Percentiles rank a stretch among this genome's conserved stretches.
phyloP scores from a whole-genome alignment of 2,329 filamentous ascomycete species.

The Fragosphaeria purpurea region DNA sequence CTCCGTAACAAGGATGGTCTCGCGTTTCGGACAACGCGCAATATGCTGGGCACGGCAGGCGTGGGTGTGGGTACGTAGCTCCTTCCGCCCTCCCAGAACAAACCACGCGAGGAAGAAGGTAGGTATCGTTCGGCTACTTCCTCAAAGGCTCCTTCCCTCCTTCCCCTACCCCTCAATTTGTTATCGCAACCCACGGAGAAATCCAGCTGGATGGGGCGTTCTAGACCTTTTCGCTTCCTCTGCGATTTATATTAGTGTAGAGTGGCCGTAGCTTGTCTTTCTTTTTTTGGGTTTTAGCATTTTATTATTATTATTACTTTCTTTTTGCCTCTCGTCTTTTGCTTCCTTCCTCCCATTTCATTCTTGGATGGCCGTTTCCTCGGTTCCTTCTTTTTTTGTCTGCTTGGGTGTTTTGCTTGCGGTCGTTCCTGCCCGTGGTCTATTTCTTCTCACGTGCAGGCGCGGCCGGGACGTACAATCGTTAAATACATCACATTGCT shows the following conservation, averaged over 20 bases:
- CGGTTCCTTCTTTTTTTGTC: neutral
- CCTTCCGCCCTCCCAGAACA: neutral
- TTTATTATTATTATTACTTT: neutral
- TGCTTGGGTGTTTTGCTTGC: neutral
- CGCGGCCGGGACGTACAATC: slow-evolving; percentile 2
- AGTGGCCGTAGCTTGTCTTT: slow-evolving; percentile 2
- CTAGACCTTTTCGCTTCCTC: slow-evolving; percentile 8
- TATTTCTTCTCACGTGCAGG: slow-evolving; percentile 1
- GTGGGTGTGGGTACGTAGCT: slow-evolving; percentile 6
- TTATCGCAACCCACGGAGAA: slow-evolving; percentile 7
- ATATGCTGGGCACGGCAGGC: neutral
- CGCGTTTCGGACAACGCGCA: too few relatives aligned
- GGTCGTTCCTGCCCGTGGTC: neutral
- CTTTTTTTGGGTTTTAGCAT: too few relatives aligned
- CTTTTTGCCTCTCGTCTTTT: neutral
- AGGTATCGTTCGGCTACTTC: too few relatives aligned
- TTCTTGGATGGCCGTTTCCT: neutral
- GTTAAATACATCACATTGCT: neutral
- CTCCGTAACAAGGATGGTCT: neutral
- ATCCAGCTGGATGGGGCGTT: slow-evolving; percentile 8
- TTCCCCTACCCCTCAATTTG: slow-evolving; percentile 10
- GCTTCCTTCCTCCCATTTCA: neutral
- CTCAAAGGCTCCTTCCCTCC: slow-evolving; percentile 1
- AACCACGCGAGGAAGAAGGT: too few relatives aligned
- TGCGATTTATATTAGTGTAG: slow-evolving; percentile 6